These are phyloP conservation scores for Nicotiana obtusifolia DNA, from an alignment of 257 asterid species.

Conservation along the genomic window DNA sequence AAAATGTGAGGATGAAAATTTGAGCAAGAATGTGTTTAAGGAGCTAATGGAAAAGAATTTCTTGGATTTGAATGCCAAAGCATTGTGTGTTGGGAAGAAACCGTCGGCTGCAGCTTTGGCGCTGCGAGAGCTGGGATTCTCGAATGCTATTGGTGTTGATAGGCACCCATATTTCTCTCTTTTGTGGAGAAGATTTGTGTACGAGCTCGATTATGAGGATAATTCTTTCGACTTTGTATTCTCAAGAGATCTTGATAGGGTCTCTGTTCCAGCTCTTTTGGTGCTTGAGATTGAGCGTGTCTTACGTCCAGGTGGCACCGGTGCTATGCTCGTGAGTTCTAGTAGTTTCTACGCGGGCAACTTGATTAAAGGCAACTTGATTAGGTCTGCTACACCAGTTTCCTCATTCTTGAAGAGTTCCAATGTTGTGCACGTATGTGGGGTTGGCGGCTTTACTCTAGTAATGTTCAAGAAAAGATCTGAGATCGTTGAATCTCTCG, in stretches of 20 bases:
- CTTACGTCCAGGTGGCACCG: slow-evolving; percentile 68
- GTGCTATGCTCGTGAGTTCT: slow-evolving; percentile 59
- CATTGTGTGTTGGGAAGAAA: slow-evolving; percentile 68
- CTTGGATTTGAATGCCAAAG: slow-evolving; percentile 48
- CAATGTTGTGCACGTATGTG: slow-evolving; percentile 47
- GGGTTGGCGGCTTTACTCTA: slow-evolving; percentile 39
- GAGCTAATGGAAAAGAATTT: slow-evolving; percentile 50
- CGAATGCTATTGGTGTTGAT: slow-evolving; percentile 43
- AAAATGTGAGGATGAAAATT: slow-evolving; percentile 22
- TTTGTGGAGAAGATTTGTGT: slow-evolving; percentile 55
- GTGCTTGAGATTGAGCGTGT: slow-evolving; percentile 85
- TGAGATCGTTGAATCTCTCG: slow-evolving; percentile 34
- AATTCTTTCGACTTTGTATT: slow-evolving; percentile 66
- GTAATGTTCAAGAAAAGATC: slow-evolving; percentile 62
- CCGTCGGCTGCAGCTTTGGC: slow-evolving; percentile 47
- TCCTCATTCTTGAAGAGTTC: slow-evolving; percentile 58
- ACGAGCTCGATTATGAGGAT: slow-evolving; percentile 59
- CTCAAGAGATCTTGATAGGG: slow-evolving; percentile 63
- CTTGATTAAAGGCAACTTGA: slow-evolving; percentile 33
- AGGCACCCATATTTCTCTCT: slow-evolving; percentile 75
- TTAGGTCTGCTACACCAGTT: slow-evolving; percentile 41
- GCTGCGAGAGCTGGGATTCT: slow-evolving; percentile 58
- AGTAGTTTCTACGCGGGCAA: slow-evolving; percentile 38
- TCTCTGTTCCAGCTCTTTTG: slow-evolving; percentile 63
- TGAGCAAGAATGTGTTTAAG: slow-evolving; percentile 45